Conservation (phyloP, 129 eudicot species). For the Tagetes patula region DNA sequence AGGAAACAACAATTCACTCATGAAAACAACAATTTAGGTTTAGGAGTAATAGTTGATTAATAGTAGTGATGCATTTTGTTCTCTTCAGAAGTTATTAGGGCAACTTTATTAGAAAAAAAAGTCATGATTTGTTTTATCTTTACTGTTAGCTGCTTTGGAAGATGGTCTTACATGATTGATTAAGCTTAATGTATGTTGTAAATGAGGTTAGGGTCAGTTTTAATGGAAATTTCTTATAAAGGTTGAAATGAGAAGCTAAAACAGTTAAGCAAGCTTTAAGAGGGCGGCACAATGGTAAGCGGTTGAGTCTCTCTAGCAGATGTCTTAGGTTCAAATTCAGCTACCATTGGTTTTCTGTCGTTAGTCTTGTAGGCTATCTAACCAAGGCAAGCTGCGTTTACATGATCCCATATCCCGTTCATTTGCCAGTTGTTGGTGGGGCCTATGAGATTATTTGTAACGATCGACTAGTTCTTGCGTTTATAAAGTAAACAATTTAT, state of each 20-base stretch:
- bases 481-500: background rate
- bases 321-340: background rate
- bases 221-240: background rate
- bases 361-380: background rate
- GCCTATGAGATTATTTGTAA: background rate
- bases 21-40: background rate
- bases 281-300: background rate
- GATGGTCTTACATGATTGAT: constrained; percentile 1
- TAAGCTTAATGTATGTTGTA: background rate
- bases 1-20: background rate
- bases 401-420: background rate
- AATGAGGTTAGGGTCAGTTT: background rate
- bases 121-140: background rate
- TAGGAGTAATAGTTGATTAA: background rate
- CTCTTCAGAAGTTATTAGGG: background rate
- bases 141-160: background rate
- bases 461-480: background rate
- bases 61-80: background rate
- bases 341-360: background rate
- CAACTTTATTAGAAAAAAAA: background rate
- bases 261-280: background rate
- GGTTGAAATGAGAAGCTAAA: background rate
- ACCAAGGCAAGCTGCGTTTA: background rate
- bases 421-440: background rate
- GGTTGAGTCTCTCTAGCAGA: background rate